These are phyloP conservation scores for Phaseolus lunatus DNA, from an alignment of 306 rosid species.

Conservation along the genomic window DNA sequence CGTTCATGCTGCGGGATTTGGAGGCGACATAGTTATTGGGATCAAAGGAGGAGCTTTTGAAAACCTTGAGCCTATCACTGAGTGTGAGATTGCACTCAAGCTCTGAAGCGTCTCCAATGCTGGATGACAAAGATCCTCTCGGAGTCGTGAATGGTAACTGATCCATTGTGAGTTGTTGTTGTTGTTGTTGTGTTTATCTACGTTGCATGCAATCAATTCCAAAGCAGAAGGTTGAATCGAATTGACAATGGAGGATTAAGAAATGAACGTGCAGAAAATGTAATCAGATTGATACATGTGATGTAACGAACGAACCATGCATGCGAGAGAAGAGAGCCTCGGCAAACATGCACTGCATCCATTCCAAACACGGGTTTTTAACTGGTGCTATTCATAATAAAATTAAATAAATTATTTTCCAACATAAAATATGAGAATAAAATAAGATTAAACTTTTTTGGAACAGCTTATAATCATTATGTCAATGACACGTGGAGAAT, in stretches of 20 bases:
- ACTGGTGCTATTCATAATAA: too few relatives aligned
- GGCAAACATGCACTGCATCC: neutral
- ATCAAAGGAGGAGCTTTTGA: constrained; percentile 72
- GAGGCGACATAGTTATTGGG: constrained; percentile 67
- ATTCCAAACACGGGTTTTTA: neutral
- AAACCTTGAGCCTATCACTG: constrained; percentile 70
- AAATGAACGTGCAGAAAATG: neutral
- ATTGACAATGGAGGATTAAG: neutral
- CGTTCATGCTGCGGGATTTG: constrained; percentile 80
- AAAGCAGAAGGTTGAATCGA: neutral
- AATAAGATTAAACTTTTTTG: too few relatives aligned
- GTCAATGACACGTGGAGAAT: too few relatives aligned
- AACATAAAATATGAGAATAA: too few relatives aligned
- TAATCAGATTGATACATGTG: neutral
- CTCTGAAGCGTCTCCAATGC: constrained; percentile 60
- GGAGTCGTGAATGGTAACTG: constrained; percentile 49
- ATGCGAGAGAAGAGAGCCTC: constrained; percentile 9
- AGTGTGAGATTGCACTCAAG: constrained; percentile 71
- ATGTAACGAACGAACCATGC: neutral
- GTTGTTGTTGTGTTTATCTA: constrained; percentile 14
- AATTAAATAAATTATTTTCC: too few relatives aligned
- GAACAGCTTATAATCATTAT: too few relatives aligned
- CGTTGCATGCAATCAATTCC: constrained; percentile 5
- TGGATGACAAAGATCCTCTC: constrained; percentile 60
- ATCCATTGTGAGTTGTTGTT: constrained; percentile 48